These are phyloP conservation scores for Sporisorium sorghi DNA, from an alignment of 1,284 basidiomycete species.

Conservation along the genomic window DNA sequence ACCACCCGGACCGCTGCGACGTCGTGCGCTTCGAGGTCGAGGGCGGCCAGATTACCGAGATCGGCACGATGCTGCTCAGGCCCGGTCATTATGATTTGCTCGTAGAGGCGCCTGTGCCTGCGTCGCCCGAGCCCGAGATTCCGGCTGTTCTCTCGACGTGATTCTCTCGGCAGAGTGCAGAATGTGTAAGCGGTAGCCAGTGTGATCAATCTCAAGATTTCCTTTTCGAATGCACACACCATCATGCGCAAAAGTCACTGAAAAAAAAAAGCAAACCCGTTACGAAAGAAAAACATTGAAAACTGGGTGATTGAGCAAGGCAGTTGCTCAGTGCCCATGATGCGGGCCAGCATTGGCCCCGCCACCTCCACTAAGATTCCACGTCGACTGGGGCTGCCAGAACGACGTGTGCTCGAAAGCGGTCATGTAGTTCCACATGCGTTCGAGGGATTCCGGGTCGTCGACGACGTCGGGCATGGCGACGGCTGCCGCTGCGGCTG, in stretches of 20 bases:
- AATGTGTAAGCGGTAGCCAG: no score
- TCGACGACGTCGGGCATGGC: constrained; percentile 34
- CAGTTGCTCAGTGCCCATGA: not conserved
- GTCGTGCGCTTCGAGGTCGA: constrained; percentile 60
- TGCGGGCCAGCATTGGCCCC: not conserved
- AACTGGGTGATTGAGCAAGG: not conserved
- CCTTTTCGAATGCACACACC: not conserved
- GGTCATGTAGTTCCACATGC: constrained; percentile 57
- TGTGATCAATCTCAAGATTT: not conserved
- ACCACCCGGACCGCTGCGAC: constrained; percentile 52
- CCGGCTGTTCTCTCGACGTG: constrained; percentile 34
- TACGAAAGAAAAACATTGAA: constrained; percentile 8
- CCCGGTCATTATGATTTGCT: constrained; percentile 61
- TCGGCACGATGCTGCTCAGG: constrained; percentile 52
- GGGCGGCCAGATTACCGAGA: constrained; percentile 56
- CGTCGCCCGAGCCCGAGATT: constrained; percentile 53
- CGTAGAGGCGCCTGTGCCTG: constrained; percentile 49
- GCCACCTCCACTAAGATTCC: constrained; percentile 31
- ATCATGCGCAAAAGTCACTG: not conserved
- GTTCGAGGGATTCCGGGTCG: constrained; percentile 44
- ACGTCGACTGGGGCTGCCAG: constrained; percentile 51
- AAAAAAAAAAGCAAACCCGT: constrained; percentile 5
- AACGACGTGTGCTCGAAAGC: constrained; percentile 45
- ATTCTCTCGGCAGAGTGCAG: not conserved
- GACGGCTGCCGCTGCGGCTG: constrained; percentile 14